A percentile compares a stretch with the other conserved stretches of the same genome.
These are phyloP conservation scores for Dioscorea cayenensis DNA, from an alignment of 116 monocot species.

Conservation along the genomic window DNA sequence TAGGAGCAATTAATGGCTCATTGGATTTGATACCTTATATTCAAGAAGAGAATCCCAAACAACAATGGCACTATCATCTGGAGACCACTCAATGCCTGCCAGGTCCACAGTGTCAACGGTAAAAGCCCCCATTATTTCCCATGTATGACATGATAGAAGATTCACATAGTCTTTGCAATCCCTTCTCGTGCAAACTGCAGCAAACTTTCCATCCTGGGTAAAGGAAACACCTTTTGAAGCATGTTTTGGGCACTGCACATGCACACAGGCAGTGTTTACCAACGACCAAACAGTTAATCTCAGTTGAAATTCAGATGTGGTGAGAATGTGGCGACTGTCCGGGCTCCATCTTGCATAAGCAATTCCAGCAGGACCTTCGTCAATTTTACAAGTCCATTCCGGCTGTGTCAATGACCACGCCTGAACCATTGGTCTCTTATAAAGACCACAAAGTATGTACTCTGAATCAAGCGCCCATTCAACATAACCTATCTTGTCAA, in stretches of 20 bases:
- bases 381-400: slow-evolving; percentile 98
- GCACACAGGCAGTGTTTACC: slow-evolving; percentile 88
- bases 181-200: slow-evolving; percentile 77
- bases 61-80: slow-evolving; percentile 90
- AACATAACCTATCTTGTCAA: slow-evolving; percentile 86
- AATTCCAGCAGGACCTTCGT: slow-evolving; percentile 91
- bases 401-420: slow-evolving; percentile 90
- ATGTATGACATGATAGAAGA: slow-evolving; percentile 85
- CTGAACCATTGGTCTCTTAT: slow-evolving; percentile 89
- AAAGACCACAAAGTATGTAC: slow-evolving; percentile 87
- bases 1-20: not conserved
- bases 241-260: slow-evolving; percentile 94
- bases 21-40: slow-evolving; percentile 60
- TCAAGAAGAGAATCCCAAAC: slow-evolving; percentile 95
- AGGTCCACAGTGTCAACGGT: slow-evolving; percentile 91
- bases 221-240: slow-evolving; percentile 78
- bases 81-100: slow-evolving; percentile 91
- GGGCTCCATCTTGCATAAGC: slow-evolving; percentile 98
- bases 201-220: slow-evolving; percentile 94
- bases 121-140: slow-evolving; percentile 92
- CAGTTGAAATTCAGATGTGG: slow-evolving; percentile 93
- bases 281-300: slow-evolving; percentile 97
- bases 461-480: slow-evolving; percentile 97
- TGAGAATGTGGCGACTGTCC: slow-evolving; percentile 95
- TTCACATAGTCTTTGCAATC: slow-evolving; percentile 97